phyloP scores from a whole-genome alignment of 192 early-diverging fungal species.

The Cetraspora pellucida region DNA sequence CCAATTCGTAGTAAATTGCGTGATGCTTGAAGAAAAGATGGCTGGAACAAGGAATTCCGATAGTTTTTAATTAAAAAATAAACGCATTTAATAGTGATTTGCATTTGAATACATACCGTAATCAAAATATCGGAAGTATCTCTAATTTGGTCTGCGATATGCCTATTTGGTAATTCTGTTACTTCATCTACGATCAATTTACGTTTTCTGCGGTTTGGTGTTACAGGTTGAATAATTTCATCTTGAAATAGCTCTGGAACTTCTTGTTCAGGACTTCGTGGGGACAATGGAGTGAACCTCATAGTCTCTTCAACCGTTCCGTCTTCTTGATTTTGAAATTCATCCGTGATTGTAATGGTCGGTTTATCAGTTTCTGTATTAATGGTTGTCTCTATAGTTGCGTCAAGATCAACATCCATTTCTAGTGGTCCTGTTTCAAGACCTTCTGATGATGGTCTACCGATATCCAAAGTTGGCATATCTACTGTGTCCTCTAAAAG shows the following conservation, averaged over 20 bases:
- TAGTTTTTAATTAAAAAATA: not conserved
- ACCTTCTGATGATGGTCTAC: not conserved
- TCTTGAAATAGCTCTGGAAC: conserved; percentile 9
- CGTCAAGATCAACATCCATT: not conserved
- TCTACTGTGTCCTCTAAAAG: not conserved
- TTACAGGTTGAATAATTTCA: conserved; percentile 16
- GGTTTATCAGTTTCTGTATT: no score
- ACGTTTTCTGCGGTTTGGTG: conserved; percentile 49
- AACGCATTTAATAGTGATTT: not conserved
- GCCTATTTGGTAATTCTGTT: conserved; percentile 66
- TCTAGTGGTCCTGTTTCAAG: not conserved
- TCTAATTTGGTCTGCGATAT: conserved; percentile 51
- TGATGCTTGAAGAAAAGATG: conserved; percentile 48
- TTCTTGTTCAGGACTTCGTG: not conserved
- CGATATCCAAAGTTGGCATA: not conserved
- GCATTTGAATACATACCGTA: conserved; percentile 26
- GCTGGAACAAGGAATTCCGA: conserved; percentile 12
- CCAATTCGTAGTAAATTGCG: conserved; percentile 45
- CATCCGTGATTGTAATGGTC: no score
- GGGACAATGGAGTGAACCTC: no score
- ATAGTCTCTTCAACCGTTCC: no score
- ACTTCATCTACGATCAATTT: conserved; percentile 65
- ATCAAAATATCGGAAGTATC: conserved; percentile 62
- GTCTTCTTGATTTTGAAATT: no score
- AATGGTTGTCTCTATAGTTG: not conserved